phyloP scores from a whole-genome alignment of 1,284 basidiomycete genomes.

The Cutaneotrichosporon cutaneum region DNA sequence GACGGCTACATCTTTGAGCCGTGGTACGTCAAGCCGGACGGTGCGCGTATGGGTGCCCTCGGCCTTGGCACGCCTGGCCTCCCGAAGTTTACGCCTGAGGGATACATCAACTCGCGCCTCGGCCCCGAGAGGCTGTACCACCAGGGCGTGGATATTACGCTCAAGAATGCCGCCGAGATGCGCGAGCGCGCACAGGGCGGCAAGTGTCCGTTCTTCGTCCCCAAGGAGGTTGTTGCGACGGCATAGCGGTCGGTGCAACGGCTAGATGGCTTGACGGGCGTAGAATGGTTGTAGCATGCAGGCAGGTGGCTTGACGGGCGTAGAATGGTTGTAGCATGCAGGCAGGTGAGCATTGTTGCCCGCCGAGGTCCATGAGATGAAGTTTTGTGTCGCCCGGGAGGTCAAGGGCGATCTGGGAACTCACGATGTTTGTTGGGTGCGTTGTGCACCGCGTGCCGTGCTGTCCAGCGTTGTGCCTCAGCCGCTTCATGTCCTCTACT shows the following conservation, averaged over 20 bases:
- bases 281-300: background rate
- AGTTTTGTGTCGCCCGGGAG: too few relatives aligned
- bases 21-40: slow-evolving; percentile 10
- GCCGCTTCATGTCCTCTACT: too few relatives aligned
- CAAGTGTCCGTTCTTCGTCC: slow-evolving; percentile 17
- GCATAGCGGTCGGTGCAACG: background rate
- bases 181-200: slow-evolving; percentile 3
- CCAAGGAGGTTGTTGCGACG: background rate
- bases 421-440: too few relatives aligned
- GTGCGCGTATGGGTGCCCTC: slow-evolving; percentile 7
- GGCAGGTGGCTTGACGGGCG: background rate
- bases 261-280: background rate
- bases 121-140: slow-evolving; percentile 14
- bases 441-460: too few relatives aligned
- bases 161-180: slow-evolving; percentile 11
- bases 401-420: too few relatives aligned
- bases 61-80: slow-evolving; percentile 9
- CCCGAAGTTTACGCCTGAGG: slow-evolving; percentile 6
- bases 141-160: slow-evolving; percentile 10
- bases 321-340: background rate
- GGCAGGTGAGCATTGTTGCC: background rate
- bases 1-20: slow-evolving; percentile 24
- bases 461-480: too few relatives aligned
- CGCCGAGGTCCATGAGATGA: background rate
- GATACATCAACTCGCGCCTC: slow-evolving; percentile 10